Conservation (phyloP, 805 yeast species). For the Limtongia smithiae region DNA sequence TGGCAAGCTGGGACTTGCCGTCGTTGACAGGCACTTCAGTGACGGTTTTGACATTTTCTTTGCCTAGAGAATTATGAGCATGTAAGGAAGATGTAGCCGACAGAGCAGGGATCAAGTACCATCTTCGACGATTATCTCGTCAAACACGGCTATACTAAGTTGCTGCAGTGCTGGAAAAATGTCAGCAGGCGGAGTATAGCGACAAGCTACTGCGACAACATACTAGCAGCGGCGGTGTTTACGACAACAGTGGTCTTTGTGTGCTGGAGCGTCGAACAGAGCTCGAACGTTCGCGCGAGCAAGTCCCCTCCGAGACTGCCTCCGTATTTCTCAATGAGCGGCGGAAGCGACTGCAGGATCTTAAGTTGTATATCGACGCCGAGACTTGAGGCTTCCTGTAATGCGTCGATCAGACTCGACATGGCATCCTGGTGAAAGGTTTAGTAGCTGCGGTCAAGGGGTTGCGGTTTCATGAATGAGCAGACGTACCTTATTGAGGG, state of each 20-base stretch:
- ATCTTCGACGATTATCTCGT: slow-evolving; percentile 43
- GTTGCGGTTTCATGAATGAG: background rate
- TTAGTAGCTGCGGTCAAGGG: background rate
- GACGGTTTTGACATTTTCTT: slow-evolving; percentile 3
- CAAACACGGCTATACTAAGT: slow-evolving; percentile 72
- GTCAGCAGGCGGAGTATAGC: background rate
- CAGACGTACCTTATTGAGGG: slow-evolving; percentile 52
- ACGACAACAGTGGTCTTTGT: slow-evolving; percentile 72
- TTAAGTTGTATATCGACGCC: slow-evolving; percentile 83
- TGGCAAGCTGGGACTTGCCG: slow-evolving; percentile 23
- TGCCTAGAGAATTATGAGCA: background rate
- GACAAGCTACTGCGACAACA: background rate
- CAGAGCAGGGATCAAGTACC: slow-evolving; percentile 1
- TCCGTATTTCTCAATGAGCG: slow-evolving; percentile 63
- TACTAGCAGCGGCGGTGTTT: slow-evolving; percentile 83
- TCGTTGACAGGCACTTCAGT: slow-evolving; percentile 31
- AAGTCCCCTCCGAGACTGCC: slow-evolving; percentile 51
- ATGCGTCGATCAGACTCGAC: slow-evolving; percentile 58
- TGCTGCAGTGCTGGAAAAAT: slow-evolving; percentile 62
- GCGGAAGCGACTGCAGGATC: slow-evolving; percentile 77
- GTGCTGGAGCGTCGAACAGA: slow-evolving; percentile 70
- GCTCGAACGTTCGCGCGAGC: slow-evolving; percentile 55
- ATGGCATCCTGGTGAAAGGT: slow-evolving; percentile 24
- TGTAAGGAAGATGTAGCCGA: too few relatives aligned
- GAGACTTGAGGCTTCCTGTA: slow-evolving; percentile 68